A percentile compares a stretch with the other conserved stretches of the same genome.
phyloP scores from a whole-genome alignment of 345 rosid genomes.

The Nephelium lappaceum region DNA sequence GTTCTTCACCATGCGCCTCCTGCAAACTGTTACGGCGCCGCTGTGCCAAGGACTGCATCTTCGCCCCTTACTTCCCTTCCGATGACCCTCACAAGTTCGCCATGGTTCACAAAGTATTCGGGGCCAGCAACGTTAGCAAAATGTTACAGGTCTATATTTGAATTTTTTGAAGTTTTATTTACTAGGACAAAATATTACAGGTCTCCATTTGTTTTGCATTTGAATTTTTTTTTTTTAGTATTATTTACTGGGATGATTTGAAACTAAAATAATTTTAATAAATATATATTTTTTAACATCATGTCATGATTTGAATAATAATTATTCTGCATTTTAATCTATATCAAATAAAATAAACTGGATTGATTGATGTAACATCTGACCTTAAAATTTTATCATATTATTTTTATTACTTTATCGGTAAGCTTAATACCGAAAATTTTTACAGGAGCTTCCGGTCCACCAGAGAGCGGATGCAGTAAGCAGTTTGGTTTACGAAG shows the following conservation, averaged over 20 bases:
- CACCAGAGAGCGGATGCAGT: constrained; percentile 84
- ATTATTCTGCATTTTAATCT: too few relatives aligned
- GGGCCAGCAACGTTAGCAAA: constrained; percentile 88
- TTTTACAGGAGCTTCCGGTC: constrained; percentile 66
- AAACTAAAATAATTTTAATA: too few relatives aligned
- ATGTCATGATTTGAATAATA: too few relatives aligned
- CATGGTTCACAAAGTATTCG: constrained; percentile 84
- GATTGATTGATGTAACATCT: too few relatives aligned
- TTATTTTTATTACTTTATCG: neutral
- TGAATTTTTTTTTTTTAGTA: neutral
- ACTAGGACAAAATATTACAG: neutral
- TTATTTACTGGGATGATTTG: too few relatives aligned
- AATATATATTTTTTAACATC: too few relatives aligned
- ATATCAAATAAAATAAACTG: too few relatives aligned
- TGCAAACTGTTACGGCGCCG: constrained; percentile 82
- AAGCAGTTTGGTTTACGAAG: constrained; percentile 80
- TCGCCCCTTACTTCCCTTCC: constrained; percentile 89
- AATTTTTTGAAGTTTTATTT: constrained; percentile 9
- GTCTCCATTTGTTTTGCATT: neutral
- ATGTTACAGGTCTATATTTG: constrained; percentile 68
- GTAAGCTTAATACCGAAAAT: too few relatives aligned
- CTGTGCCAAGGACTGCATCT: constrained; percentile 80
- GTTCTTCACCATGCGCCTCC: constrained; percentile 84
- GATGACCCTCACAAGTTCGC: constrained; percentile 85
- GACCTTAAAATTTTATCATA: neutral